Base-by-base conservation (phyloP, 2,329 filamentous ascomycete genomes). In the Botrytis aclada region DNA sequence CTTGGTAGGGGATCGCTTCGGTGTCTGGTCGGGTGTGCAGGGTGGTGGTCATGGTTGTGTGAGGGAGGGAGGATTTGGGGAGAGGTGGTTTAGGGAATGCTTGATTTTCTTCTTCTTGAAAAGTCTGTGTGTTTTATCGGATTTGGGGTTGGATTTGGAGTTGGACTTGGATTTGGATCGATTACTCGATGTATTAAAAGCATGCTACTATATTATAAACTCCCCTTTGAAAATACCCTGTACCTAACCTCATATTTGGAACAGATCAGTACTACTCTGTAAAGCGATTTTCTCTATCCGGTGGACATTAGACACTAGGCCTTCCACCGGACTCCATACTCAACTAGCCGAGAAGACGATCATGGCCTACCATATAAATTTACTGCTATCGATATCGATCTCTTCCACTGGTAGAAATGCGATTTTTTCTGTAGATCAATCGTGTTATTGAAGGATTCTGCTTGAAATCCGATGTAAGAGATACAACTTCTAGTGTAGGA, bases 151-250 rank as follows among this genome's bases (percentile, higher is more conserved):
- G 22, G 25, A 4, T 54, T 3, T 54, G 51, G 14, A 2, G n/a
- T n/a, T n/a, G n/a, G n/a, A 14, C 16, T 51, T 51, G 22, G 25
- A 4, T 54, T 3, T 54, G 51, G 14, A 2, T 51, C 47, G n/a
- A 10, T 0, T 29, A 4, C 8, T 3, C 29, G 12, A 56, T 18
- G 1, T 18, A 9, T 29, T 16, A 32, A 18, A 29, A 0, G 14
- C 7, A 1, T 18, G 8, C n/a, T 56, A 18, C 3, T 56, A n/a
- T 56, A 32, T 56, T 56, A 29, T 56, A 56, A 29, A 29, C 32
- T 29, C n/a, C 7, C 51, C 7, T n/a, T 4, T 29, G 0, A 18
- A 2, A 56, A 56, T 8, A 0, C n/a, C 51, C n/a, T 56, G 51
- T n/a, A 29, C 32, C 14, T 56, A n/a, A 56, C 32, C 14, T 18